Evolutionary conservation across 371 early-diverging fungal genomes (phyloP).

Genomic region (Sanchytrium tribonematis): DNA sequence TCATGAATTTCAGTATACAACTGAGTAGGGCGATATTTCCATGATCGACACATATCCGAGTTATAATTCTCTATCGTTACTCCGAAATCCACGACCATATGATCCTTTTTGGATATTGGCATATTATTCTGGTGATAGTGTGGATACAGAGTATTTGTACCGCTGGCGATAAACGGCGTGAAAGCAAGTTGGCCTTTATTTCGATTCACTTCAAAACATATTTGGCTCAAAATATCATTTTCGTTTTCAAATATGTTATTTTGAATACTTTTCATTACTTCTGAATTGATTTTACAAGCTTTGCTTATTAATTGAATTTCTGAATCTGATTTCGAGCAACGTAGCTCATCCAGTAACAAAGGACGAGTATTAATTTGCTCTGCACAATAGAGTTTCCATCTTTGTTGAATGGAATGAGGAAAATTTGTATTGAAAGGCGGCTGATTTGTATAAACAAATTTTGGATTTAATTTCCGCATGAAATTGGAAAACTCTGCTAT

Average conservation of each 20-base stretch:
- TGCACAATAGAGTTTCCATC: neutral
- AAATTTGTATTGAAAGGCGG: neutral
- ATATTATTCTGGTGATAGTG: neutral
- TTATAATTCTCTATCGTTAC: neutral
- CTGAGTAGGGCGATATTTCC: neutral
- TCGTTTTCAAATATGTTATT: neutral
- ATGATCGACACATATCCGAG: neutral
- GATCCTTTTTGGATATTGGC: neutral
- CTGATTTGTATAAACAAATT: neutral
- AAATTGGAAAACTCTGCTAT: neutral
- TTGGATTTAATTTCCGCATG: neutral
- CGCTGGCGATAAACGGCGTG: neutral
- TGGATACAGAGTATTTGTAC: neutral
- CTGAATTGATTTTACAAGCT: neutral
- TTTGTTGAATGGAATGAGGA: neutral
- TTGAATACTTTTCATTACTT: neutral
- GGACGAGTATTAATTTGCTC: neutral
- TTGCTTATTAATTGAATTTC: neutral
- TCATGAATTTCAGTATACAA: neutral
- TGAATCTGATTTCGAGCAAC: neutral
- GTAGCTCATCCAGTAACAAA: neutral
- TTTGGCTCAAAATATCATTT: neutral
- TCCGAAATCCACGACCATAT: neutral
- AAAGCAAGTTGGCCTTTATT: neutral
- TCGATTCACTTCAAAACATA: neutral